These are phyloP conservation scores for Fusarium verrucosum DNA, from an alignment of 2,329 filamentous ascomycete genomes.

Conservation along the genomic window DNA sequence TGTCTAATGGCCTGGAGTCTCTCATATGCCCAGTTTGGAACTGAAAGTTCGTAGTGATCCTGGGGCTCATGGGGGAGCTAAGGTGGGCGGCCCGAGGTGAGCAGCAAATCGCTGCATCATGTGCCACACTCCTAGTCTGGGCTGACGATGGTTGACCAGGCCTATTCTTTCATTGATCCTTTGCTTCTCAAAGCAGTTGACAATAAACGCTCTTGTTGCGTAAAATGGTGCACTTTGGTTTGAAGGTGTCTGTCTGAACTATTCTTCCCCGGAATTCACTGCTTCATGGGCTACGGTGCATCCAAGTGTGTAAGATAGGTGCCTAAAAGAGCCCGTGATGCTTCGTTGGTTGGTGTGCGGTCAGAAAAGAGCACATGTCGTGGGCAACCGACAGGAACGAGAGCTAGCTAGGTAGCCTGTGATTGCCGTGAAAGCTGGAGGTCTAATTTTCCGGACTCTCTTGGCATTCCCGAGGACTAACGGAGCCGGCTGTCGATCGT, in stretches of 20 bases:
- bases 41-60: constrained; percentile 1
- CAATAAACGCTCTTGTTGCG: background rate
- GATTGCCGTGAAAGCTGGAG: constrained; percentile 1
- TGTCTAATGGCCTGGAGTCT: constrained; percentile 20
- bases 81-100: constrained; percentile 10
- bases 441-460: constrained; percentile 3
- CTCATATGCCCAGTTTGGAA: constrained; percentile 22
- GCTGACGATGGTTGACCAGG: constrained; percentile 11
- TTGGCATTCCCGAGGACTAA: constrained; percentile 42
- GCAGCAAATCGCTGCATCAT: constrained; percentile 26
- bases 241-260: background rate
- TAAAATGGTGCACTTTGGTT: background rate
- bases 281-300: background rate
- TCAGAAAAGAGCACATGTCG: constrained; percentile 15
- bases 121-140: constrained; percentile 20
- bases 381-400: constrained; percentile 10
- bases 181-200: background rate
- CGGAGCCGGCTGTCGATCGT: constrained; percentile 31
- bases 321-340: constrained; percentile 5
- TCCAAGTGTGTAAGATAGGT: background rate
- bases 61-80: constrained; percentile 1
- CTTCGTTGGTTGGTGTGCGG: background rate
- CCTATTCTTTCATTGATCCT: background rate
- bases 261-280: background rate
- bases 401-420: too few species aligned